Conservation (phyloP, 352 stramenopile genomes). For the Globisporangium emineosum region DNA sequence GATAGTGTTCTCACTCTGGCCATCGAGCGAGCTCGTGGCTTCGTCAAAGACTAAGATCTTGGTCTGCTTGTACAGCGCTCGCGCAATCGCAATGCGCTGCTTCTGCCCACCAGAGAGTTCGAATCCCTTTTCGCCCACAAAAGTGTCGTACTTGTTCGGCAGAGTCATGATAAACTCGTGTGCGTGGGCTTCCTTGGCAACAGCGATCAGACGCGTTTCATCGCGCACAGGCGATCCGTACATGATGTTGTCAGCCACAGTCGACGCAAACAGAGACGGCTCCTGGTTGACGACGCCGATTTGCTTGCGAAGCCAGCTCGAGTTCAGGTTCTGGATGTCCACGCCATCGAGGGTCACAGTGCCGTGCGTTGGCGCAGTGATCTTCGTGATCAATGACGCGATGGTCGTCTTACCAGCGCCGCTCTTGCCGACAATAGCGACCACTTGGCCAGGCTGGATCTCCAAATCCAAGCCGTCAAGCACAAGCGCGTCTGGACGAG, state of each 20-base stretch:
- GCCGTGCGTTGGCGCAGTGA: constrained; percentile 60
- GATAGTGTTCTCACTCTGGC: constrained; percentile 79
- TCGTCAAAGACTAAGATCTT: constrained; percentile 85
- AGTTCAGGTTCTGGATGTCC: constrained; percentile 62
- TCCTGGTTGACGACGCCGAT: constrained; percentile 89
- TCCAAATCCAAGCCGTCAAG: constrained; percentile 61
- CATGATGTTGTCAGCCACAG: constrained; percentile 86
- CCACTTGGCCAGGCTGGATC: constrained; percentile 75
- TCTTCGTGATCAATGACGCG: constrained; percentile 75
- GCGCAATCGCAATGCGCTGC: constrained; percentile 90
- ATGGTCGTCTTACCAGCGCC: constrained; percentile 85
- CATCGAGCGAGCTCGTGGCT: constrained; percentile 81
- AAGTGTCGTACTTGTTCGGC: constrained; percentile 94
- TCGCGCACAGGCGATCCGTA: constrained; percentile 60
- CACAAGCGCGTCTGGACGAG: constrained; percentile 65
- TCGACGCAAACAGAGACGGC: constrained; percentile 76
- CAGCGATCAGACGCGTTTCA: constrained; percentile 50
- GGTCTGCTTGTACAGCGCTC: constrained; percentile 77
- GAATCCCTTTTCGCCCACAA: constrained; percentile 96
- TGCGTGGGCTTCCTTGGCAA: constrained; percentile 67
- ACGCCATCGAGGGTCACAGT: constrained; percentile 66
- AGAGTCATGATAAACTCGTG: constrained; percentile 84
- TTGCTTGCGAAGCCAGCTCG: constrained; percentile 74
- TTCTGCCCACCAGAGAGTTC: constrained; percentile 97
- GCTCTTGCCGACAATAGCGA: constrained; percentile 85